These are phyloP conservation scores for Halocafeteria seosinensis DNA, from an alignment of 108 stramenopile species.

Conservation along the genomic window DNA sequence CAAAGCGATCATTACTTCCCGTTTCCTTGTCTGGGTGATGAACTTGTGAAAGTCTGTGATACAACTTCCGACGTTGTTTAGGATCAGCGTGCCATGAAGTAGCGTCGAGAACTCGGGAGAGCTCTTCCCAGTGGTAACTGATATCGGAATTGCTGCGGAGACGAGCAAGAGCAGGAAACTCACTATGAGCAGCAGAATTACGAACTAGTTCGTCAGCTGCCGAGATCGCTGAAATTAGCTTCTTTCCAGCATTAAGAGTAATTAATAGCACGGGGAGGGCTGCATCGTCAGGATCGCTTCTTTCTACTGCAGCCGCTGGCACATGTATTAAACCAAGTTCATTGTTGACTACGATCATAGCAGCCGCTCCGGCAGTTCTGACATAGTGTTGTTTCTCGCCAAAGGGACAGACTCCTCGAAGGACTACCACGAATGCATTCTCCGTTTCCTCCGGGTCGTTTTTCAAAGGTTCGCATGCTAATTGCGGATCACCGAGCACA, in stretches of 20 bases:
- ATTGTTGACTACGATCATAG: neutral
- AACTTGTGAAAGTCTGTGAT: neutral
- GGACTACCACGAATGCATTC: neutral
- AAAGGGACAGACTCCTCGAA: neutral
- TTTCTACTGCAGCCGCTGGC: neutral
- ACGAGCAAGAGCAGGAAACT: too few species aligned
- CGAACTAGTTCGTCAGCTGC: too few species aligned
- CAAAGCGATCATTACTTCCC: neutral
- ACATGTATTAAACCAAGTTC: neutral
- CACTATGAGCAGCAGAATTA: too few species aligned
- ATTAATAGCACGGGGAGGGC: too few species aligned
- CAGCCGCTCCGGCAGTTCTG: neutral
- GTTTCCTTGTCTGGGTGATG: slow-evolving; percentile 1
- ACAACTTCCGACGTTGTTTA: neutral
- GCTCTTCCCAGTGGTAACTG: too few species aligned
- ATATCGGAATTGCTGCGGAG: too few species aligned
- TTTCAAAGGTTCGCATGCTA: neutral
- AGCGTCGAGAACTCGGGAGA: too few species aligned
- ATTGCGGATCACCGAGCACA: neutral
- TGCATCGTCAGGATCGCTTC: too few species aligned
- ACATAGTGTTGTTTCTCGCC: neutral
- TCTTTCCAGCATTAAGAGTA: too few species aligned
- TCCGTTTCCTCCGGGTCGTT: neutral
- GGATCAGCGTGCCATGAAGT: neutral
- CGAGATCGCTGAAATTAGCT: too few species aligned